Conservation (phyloP, 2,329 filamentous ascomycete species). For the Curvularia spicifera region DNA sequence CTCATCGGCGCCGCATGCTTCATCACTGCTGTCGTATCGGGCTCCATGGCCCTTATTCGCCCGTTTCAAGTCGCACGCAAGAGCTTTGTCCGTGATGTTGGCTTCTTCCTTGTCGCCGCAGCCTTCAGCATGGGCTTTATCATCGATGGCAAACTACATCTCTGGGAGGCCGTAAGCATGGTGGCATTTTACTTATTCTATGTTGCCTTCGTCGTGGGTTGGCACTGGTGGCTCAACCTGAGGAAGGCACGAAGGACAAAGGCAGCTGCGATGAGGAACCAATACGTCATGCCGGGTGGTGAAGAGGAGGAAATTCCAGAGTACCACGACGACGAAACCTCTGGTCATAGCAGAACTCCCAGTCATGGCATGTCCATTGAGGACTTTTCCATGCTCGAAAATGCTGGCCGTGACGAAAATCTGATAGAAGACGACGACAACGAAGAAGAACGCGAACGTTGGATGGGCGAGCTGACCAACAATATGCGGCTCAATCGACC, state of each 20-base stretch:
- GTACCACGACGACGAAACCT: conserved; percentile 61
- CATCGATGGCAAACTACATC: conserved; percentile 78
- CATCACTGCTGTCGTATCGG: conserved; percentile 94
- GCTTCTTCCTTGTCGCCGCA: conserved; percentile 88
- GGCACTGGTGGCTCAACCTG: conserved; percentile 84
- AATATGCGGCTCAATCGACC: conserved; percentile 89
- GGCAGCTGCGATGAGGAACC: conserved; percentile 74
- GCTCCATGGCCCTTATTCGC: conserved; percentile 95
- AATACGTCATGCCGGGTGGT: conserved; percentile 68
- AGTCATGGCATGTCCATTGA: conserved; percentile 60
- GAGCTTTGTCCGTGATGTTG: conserved; percentile 89
- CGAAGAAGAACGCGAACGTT: conserved; percentile 67
- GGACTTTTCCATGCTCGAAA: conserved; percentile 69
- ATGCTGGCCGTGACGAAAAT: conserved; percentile 62
- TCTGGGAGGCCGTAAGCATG: conserved; percentile 93
- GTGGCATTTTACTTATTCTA: conserved; percentile 91
- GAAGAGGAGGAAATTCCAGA: conserved; percentile 65
- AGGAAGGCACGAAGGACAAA: conserved; percentile 67
- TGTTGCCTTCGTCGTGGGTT: conserved; percentile 82
- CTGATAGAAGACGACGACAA: conserved; percentile 64
- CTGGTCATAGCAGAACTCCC: conserved; percentile 45
- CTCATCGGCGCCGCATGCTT: conserved; percentile 94
- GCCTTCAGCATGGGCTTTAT: conserved; percentile 87
- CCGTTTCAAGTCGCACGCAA: conserved; percentile 90
- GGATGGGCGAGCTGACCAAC: conserved; percentile 81